Percentiles rank a stretch among this genome's conserved stretches.
Evolutionary conservation across 257 asterid genomes (phyloP).

Genomic region (Knoxia roxburghii): DNA sequence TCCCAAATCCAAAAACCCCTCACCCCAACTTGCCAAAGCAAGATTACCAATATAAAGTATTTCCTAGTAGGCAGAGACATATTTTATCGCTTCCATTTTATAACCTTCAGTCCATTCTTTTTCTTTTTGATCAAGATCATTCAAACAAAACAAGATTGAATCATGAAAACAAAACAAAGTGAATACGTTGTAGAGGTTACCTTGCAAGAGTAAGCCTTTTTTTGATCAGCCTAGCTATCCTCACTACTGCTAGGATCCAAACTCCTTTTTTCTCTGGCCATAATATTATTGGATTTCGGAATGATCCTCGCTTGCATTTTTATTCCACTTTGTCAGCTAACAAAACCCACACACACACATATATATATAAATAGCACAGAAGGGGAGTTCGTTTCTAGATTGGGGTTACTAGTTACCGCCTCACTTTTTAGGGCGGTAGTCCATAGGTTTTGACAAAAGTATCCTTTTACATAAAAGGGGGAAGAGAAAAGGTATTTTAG

Average conservation of each 20-base stretch:
- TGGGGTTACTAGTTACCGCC: too few relatives aligned
- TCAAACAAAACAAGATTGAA: neutral
- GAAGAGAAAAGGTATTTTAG: too few relatives aligned
- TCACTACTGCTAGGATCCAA: constrained; percentile 53
- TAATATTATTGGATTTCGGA: constrained; percentile 45
- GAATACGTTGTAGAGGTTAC: constrained; percentile 25
- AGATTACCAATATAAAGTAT: neutral
- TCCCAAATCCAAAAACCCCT: neutral
- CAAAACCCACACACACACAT: neutral
- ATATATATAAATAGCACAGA: neutral
- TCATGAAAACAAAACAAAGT: neutral
- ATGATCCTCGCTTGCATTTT: constrained; percentile 60
- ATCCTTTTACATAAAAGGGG: too few relatives aligned
- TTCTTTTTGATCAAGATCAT: neutral
- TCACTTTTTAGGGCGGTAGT: too few relatives aligned
- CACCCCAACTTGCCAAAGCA: neutral
- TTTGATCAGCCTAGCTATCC: constrained; percentile 82
- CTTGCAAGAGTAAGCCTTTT: constrained; percentile 97
- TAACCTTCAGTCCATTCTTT: neutral
- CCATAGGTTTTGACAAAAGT: too few relatives aligned
- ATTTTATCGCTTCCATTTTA: neutral
- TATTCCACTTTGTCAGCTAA: neutral
- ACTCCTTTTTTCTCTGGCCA: constrained; percentile 74
- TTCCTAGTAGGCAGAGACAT: neutral
- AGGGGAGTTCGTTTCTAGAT: too few relatives aligned